Percentiles rank a stretch among this genome's conserved stretches.
Conservation (phyloP, 2,329 filamentous ascomycete genomes). For the Anthostomella pinea region DNA sequence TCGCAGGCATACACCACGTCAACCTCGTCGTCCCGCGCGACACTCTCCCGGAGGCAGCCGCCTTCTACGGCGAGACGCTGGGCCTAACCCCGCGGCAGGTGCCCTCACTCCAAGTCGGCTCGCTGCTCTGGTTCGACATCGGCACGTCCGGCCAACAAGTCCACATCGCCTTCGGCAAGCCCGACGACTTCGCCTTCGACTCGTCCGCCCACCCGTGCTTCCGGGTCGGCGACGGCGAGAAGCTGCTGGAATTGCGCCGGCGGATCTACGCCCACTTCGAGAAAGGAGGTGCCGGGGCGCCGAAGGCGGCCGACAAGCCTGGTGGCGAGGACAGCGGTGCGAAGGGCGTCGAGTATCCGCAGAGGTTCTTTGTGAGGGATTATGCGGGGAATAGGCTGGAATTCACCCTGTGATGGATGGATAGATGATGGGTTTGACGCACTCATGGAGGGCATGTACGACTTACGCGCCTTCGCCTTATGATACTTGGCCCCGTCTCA, state of each 20-base stretch:
- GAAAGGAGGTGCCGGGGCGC: conserved; percentile 47
- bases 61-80: conserved; percentile 56
- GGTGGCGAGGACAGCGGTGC: conserved; percentile 42
- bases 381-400: conserved; percentile 54
- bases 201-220: conserved; percentile 59
- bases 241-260: conserved; percentile 45
- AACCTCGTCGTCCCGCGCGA: conserved; percentile 56
- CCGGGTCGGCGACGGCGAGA: conserved; percentile 44
- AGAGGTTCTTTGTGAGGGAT: conserved; percentile 60
- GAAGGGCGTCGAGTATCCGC: conserved; percentile 57
- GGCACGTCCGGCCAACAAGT: conserved; percentile 52
- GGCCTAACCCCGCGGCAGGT: conserved; percentile 52
- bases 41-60: conserved; percentile 48
- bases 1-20: conserved; percentile 54
- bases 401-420: conserved; percentile 43
- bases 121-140: conserved; percentile 60
- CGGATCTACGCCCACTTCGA: conserved; percentile 51
- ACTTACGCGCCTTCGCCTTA: too few species aligned
- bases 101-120: conserved; percentile 48
- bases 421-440: background rate
- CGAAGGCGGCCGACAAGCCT: conserved; percentile 52
- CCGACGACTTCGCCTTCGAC: conserved; percentile 29
- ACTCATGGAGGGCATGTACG: background rate
- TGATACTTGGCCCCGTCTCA: background rate
- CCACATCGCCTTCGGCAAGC: conserved; percentile 48